phyloP scores from a whole-genome alignment of 768 basidiomycete species.

The Psilocybe cyanescens region DNA sequence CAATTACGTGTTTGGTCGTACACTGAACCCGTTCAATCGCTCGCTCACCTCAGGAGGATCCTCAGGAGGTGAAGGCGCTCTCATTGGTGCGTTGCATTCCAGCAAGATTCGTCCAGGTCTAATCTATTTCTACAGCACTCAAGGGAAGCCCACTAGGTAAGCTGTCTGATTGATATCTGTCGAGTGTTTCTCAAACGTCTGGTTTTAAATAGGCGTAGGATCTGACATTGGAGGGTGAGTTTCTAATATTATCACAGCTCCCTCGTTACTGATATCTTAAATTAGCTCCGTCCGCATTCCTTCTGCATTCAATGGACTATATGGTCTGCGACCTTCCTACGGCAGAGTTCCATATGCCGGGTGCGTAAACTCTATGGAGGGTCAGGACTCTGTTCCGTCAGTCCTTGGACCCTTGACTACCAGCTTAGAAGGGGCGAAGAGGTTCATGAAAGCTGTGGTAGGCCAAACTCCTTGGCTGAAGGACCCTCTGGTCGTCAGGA shows the following conservation, averaged over 20 bases:
- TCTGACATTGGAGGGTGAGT: constrained; percentile 80
- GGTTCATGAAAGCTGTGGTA: constrained; percentile 68
- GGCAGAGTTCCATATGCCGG: constrained; percentile 74
- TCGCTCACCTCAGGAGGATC: constrained; percentile 78
- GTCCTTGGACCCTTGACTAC: constrained; percentile 75
- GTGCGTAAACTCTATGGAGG: constrained; percentile 65
- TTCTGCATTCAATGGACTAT: constrained; percentile 66
- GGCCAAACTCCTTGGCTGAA: constrained; percentile 64
- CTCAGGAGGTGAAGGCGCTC: constrained; percentile 85
- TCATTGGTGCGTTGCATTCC: constrained; percentile 50
- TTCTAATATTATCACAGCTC: not conserved
- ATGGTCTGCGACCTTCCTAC: constrained; percentile 72
- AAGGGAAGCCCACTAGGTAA: constrained; percentile 48
- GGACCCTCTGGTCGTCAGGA: constrained; percentile 62
- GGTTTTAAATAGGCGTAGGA: constrained; percentile 61
- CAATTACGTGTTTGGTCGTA: constrained; percentile 82
- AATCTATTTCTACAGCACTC: constrained; percentile 32
- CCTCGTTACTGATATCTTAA: not conserved
- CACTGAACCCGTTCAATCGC: constrained; percentile 76
- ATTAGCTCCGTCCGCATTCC: constrained; percentile 74
- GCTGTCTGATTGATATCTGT: not conserved
- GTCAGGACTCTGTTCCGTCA: constrained; percentile 71
- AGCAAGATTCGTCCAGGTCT: not conserved
- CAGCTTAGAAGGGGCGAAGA: constrained; percentile 62
- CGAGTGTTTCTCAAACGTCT: not conserved